phyloP scores from a whole-genome alignment of 441 rosid genomes.

The Populus hybrid region DNA sequence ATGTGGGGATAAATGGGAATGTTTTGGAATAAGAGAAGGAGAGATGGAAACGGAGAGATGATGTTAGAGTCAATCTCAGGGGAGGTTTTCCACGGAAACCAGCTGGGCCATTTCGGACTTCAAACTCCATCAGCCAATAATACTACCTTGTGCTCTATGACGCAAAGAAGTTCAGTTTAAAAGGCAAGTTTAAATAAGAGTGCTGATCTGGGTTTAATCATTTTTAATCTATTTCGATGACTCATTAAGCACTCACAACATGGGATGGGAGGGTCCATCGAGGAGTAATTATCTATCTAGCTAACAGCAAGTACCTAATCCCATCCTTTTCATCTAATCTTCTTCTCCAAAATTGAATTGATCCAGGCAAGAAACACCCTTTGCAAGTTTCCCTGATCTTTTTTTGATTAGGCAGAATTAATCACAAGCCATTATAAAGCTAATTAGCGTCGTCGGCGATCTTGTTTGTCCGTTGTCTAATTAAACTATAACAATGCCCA shows the following conservation, averaged over 20 bases:
- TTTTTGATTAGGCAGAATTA: background rate
- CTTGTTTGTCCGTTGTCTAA: conserved; percentile 1
- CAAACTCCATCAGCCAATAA: conserved; percentile 24
- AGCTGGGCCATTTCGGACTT: conserved; percentile 12
- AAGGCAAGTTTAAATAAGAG: conserved; percentile 23
- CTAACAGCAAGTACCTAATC: conserved; percentile 31
- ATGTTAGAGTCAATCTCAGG: conserved; percentile 28
- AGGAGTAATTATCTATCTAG: conserved; percentile 13
- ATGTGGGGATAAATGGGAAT: conserved; percentile 22
- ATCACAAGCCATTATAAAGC: background rate
- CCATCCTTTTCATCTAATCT: conserved; percentile 13
- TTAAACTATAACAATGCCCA: conserved; percentile 9
- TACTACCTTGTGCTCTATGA: conserved; percentile 22
- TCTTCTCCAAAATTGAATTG: background rate
- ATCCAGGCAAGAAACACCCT: background rate
- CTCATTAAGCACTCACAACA: conserved; percentile 32
- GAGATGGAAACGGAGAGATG: conserved; percentile 6
- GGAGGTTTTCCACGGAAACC: conserved; percentile 9
- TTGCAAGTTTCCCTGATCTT: background rate
- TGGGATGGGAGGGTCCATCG: conserved; percentile 22
- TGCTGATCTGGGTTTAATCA: conserved; percentile 10
- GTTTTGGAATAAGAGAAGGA: conserved; percentile 14
- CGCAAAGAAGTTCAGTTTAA: conserved; percentile 38
- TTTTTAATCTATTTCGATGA: conserved; percentile 29
- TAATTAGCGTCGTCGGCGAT: background rate